Base-by-base conservation (phyloP, 106 monocot genomes). In the Acanthochlamys bracteata region DNA sequence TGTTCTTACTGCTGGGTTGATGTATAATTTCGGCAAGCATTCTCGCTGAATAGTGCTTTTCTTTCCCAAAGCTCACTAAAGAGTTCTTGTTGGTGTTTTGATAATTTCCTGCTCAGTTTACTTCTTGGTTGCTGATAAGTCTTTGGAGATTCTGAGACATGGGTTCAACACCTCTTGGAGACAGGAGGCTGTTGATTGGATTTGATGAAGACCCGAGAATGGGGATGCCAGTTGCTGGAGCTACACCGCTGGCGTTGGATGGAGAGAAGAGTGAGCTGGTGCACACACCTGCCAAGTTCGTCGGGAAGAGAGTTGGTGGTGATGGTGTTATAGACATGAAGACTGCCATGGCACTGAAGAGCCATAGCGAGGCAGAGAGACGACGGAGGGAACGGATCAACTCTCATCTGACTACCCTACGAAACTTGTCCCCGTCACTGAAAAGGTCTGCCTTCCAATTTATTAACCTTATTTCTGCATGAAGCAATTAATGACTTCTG, bases 281-380 rank as follows among this genome's bases (percentile, higher is more conserved):
- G 45, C 3, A 42, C 13, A 43, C 41, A 9, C 42, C 42, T 4
- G 23, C 40, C n/a, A 45, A 43, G 43, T 10, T 21, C 10, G 55
- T 10, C 3, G 55, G 55, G 20, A 55, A 55, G 55, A 17, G 55
- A 55, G 55, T 15, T 19, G 40, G 21, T n/a, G 43, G 42, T 3
- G 20, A 43, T 45, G 42, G 63, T 23, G 63, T 43, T 10, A 15
- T n/a, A 15, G 43, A 63, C 23, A 15, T 10, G 13, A 63, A 45
- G 43, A 43, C 63, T 22, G 63, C 63, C n/a, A 43, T 63, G 45
- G 63, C 63, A 8, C 63, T 63, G n/a, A 63, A 63, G 63, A 63
- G 45, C 63, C 63, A 63, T 20, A 63, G 63, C 23, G 63, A 63
- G 42, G 63, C 63, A 11, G 63, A 63, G 63, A 63, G 63, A 43